Percentiles rank a stretch among this genome's conserved stretches.
phyloP scores from a whole-genome alignment of 202 grass and related monocot genomes.

The Panicum hallii region DNA sequence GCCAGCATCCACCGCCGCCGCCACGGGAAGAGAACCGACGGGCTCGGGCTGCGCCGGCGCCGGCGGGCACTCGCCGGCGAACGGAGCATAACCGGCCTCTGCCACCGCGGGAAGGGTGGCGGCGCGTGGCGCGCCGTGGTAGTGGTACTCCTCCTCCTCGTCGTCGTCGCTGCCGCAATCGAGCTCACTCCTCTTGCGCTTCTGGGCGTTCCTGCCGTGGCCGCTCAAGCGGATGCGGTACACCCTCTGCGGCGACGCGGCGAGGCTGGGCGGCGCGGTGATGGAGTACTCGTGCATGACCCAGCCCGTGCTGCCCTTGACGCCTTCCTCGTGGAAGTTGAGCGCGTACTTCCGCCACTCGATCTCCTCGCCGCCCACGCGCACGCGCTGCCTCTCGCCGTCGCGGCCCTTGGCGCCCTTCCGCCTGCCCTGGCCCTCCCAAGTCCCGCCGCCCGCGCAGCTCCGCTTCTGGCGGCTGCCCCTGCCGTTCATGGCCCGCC shows the following conservation, averaged over 20 bases:
- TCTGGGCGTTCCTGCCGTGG: conserved; percentile 30
- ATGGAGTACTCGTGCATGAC: conserved; percentile 45
- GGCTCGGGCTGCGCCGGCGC: not conserved
- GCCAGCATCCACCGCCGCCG: not conserved
- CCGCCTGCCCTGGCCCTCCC: conserved; percentile 13
- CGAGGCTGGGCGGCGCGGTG: not conserved
- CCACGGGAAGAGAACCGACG: not conserved
- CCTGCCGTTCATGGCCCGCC: not conserved
- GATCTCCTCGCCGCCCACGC: not conserved
- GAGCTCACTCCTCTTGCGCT: not conserved
- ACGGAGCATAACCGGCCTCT: not conserved
- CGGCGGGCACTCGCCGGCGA: not conserved
- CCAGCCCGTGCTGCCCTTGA: conserved; percentile 30
- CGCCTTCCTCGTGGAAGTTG: conserved; percentile 6
- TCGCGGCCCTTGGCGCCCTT: not conserved
- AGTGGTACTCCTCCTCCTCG: not conserved
- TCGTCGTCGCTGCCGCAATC: not conserved
- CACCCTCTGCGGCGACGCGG: not conserved
- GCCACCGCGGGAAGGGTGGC: not conserved
- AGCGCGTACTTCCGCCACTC: conserved; percentile 24
- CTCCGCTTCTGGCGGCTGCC: not conserved
- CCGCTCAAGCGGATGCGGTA: conserved; percentile 30
- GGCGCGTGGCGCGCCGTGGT: not conserved
- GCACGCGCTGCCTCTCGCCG: not conserved
- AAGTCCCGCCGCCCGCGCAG: not conserved